Evolutionary conservation across 768 basidiomycete species (phyloP).

Genomic region (Naganishia kalamii): DNA sequence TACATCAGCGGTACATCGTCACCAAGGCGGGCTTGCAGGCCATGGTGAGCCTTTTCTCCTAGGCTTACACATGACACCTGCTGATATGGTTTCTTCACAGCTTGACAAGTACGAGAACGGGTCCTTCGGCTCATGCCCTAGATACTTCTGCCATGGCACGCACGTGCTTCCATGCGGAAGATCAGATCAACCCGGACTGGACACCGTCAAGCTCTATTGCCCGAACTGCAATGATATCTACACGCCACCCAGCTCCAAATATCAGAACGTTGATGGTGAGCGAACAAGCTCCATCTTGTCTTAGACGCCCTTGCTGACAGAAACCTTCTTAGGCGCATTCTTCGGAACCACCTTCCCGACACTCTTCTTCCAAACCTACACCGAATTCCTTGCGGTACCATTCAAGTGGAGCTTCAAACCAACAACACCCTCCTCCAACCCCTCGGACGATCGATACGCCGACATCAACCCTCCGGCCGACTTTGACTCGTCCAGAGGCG

Average conservation of each 20-base stretch:
- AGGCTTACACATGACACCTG: no score
- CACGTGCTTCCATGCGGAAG: conserved; percentile 92
- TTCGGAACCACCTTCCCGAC: conserved; percentile 99
- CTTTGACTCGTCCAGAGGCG: conserved; percentile 21
- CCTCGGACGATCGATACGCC: not conserved
- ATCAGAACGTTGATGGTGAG: conserved; percentile 90
- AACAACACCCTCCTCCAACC: not conserved
- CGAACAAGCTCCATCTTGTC: not conserved
- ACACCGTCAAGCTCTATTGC: conserved; percentile 96
- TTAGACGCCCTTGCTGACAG: not conserved
- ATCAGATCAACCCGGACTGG: conserved; percentile 88
- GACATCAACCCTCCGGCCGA: not conserved
- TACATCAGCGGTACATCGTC: conserved; percentile 94
- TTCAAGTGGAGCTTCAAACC: conserved; percentile 54
- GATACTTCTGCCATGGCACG: conserved; percentile 82
- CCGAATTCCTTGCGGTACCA: conserved; percentile 85
- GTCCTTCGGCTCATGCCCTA: conserved; percentile 87
- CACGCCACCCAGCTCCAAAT: conserved; percentile 87
- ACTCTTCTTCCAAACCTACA: conserved; percentile 95
- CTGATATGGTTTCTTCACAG: conserved; percentile 49
- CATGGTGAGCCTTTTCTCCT: conserved; percentile 59
- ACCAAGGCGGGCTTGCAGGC: conserved; percentile 87
- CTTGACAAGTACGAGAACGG: conserved; percentile 91
- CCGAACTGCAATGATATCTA: conserved; percentile 98
- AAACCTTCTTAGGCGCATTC: conserved; percentile 67